Evolutionary conservation across 2,329 filamentous ascomycete species (phyloP).

Genomic region (Rutstroemia sydowiana): DNA sequence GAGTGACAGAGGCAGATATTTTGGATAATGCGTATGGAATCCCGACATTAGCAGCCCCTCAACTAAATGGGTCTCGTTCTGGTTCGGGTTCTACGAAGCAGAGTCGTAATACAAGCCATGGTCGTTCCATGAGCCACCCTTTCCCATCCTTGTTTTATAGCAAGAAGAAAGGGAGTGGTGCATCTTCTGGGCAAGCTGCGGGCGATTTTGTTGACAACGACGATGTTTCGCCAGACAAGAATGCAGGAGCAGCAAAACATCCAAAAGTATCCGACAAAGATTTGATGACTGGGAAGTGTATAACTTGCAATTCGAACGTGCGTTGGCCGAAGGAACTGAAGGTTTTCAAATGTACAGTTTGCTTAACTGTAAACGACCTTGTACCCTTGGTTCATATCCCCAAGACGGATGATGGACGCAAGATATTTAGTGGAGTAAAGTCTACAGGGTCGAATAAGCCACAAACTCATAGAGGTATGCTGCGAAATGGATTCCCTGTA

Average conservation of each 20-base stretch:
- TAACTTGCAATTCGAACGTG: slow-evolving; percentile 77
- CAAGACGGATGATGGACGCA: slow-evolving; percentile 3
- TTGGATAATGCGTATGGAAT: slow-evolving; percentile 28
- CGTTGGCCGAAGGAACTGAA: slow-evolving; percentile 68
- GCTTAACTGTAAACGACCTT: slow-evolving; percentile 78
- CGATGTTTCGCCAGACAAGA: slow-evolving; percentile 5
- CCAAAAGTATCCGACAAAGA: slow-evolving; percentile 43
- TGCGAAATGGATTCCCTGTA: not conserved
- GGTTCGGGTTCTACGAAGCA: slow-evolving; percentile 6
- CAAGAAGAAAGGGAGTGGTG: slow-evolving; percentile 44
- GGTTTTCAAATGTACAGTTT: slow-evolving; percentile 76
- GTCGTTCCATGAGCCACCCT: slow-evolving; percentile 66
- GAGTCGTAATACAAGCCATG: slow-evolving; percentile 10
- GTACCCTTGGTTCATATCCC: slow-evolving; percentile 33
- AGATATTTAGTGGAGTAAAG: slow-evolving; percentile 14
- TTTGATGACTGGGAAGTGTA: slow-evolving; percentile 66
- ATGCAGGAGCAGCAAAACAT: slow-evolving; percentile 26
- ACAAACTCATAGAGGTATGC: slow-evolving; percentile 18
- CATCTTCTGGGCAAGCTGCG: slow-evolving; percentile 13
- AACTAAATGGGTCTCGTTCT: slow-evolving; percentile 7
- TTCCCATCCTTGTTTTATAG: slow-evolving; percentile 64
- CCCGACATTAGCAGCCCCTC: slow-evolving; percentile 17
- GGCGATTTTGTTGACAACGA: not conserved
- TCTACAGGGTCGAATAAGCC: slow-evolving; percentile 13
- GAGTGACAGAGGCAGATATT: slow-evolving; percentile 28